Conservation (phyloP, 352 stramenopile species). For the Phytophthora pini region DNA sequence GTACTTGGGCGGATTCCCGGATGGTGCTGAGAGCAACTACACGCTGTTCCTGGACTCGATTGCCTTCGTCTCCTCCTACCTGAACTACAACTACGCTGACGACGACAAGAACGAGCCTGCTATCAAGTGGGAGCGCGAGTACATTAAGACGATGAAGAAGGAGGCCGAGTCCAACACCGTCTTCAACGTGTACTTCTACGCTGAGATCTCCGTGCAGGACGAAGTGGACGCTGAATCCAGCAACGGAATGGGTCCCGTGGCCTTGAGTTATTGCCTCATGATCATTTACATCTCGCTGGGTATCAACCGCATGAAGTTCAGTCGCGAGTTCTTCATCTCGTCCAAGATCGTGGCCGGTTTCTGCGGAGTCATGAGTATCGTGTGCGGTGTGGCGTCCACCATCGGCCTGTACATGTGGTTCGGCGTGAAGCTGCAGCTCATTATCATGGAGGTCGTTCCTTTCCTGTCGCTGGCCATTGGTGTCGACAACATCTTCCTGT, state of each 20-base stretch:
- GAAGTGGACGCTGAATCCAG: slow-evolving; percentile 49
- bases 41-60: slow-evolving; percentile 56
- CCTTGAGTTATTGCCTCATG: slow-evolving; percentile 66
- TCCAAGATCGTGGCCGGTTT: slow-evolving; percentile 69
- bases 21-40: slow-evolving; percentile 55
- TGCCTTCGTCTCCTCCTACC: slow-evolving; percentile 55
- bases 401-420: slow-evolving; percentile 73
- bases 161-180: slow-evolving; percentile 49
- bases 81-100: slow-evolving; percentile 71
- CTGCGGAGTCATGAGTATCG: slow-evolving; percentile 63
- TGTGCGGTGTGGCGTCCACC: slow-evolving; percentile 60
- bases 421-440: slow-evolving; percentile 67
- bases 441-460: slow-evolving; percentile 77
- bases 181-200: slow-evolving; percentile 65
- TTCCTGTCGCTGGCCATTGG: slow-evolving; percentile 74
- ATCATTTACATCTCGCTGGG: slow-evolving; percentile 72
- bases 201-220: slow-evolving; percentile 35
- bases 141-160: slow-evolving; percentile 59
- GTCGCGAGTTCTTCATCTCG: slow-evolving; percentile 55
- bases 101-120: slow-evolving; percentile 49
- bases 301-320: slow-evolving; percentile 67
- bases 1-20: slow-evolving; percentile 64
- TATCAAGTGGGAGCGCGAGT: slow-evolving; percentile 65
- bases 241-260: slow-evolving; percentile 58
- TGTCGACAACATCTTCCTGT: slow-evolving; percentile 76